Percentiles rank a stretch among this genome's conserved stretches.
Evolutionary conservation across 23 red algal genomes (phyloP).

Genomic region (Gracilariopsis chorda): DNA sequence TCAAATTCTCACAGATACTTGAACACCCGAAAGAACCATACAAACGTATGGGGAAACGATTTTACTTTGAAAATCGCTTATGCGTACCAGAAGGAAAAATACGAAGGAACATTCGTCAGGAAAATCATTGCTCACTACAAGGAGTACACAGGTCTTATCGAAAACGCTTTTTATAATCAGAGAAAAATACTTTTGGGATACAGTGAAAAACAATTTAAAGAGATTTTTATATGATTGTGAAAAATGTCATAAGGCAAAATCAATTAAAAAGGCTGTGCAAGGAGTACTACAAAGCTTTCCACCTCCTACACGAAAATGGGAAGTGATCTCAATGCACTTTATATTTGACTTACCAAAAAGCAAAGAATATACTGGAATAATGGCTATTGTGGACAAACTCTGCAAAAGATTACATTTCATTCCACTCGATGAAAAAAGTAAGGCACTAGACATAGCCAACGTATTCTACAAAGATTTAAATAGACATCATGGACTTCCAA

Average conservation of each 20-base stretch:
- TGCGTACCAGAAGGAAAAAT: slow-evolving; percentile 12
- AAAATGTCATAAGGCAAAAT: not conserved
- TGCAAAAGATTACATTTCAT: slow-evolving; percentile 1
- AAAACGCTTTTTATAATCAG: not conserved
- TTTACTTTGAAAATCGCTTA: slow-evolving; percentile 13
- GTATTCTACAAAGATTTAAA: not conserved
- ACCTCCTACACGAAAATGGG: not conserved
- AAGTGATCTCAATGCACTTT: slow-evolving; percentile 39
- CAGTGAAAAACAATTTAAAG: slow-evolving; percentile 9
- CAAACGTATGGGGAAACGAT: not conserved
- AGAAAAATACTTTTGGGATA: slow-evolving; percentile 14
- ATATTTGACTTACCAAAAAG: slow-evolving; percentile 26
- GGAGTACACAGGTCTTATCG: not conserved
- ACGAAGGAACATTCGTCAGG: not conserved
- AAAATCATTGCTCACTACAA: not conserved
- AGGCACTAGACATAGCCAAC: slow-evolving; percentile 1
- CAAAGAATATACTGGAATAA: not conserved
- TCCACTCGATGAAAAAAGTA: not conserved
- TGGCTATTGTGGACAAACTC: slow-evolving; percentile 3
- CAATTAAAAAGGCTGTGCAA: not conserved
- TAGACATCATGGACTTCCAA: not conserved
- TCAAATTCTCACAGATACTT: not conserved
- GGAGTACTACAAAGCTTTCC: not conserved
- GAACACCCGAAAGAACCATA: slow-evolving; percentile 1
- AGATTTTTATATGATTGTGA: not conserved